Conservation (phyloP, 768 basidiomycete species). For the Termitomyces sp. region DNA sequence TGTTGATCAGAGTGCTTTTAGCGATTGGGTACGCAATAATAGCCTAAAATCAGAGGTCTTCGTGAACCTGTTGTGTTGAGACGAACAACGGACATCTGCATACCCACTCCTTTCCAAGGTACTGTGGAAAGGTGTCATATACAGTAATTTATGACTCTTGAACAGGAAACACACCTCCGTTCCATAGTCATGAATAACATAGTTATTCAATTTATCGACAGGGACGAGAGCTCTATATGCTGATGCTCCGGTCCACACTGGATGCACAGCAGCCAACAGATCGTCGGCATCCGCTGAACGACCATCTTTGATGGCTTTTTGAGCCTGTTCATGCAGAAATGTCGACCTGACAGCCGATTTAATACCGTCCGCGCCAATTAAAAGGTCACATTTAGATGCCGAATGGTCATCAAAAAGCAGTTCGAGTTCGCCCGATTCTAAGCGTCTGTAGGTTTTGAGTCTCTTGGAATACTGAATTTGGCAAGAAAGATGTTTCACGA, state of each 20-base stretch:
- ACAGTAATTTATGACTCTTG: not conserved
- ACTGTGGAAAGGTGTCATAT: slow-evolving; percentile 13
- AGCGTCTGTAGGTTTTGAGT: slow-evolving; percentile 32
- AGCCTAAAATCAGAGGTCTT: slow-evolving; percentile 20
- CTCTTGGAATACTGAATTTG: slow-evolving; percentile 35
- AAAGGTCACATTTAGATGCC: slow-evolving; percentile 40
- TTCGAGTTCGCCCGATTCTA: slow-evolving; percentile 14
- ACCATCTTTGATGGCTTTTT: slow-evolving; percentile 3
- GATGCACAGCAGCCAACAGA: slow-evolving; percentile 16
- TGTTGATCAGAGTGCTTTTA: slow-evolving; percentile 28
- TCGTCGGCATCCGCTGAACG: slow-evolving; percentile 1
- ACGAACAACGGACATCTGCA: not conserved
- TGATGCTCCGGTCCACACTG: slow-evolving; percentile 35
- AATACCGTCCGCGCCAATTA: slow-evolving; percentile 35
- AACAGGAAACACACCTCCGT: slow-evolving; percentile 16
- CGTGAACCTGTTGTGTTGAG: not conserved
- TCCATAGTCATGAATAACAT: slow-evolving; percentile 3
- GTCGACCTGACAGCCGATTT: slow-evolving; percentile 26
- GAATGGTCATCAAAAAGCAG: slow-evolving; percentile 40
- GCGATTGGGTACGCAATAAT: slow-evolving; percentile 34
- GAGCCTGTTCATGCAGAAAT: slow-evolving; percentile 15
- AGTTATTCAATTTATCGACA: slow-evolving; percentile 20
- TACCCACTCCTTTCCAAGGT: slow-evolving; percentile 26
- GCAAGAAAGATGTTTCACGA: slow-evolving; percentile 34
- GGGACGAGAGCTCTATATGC: slow-evolving; percentile 28